These are phyloP conservation scores for Thelonectria blattea DNA, from an alignment of 2,329 filamentous ascomycete species.

Conservation along the genomic window DNA sequence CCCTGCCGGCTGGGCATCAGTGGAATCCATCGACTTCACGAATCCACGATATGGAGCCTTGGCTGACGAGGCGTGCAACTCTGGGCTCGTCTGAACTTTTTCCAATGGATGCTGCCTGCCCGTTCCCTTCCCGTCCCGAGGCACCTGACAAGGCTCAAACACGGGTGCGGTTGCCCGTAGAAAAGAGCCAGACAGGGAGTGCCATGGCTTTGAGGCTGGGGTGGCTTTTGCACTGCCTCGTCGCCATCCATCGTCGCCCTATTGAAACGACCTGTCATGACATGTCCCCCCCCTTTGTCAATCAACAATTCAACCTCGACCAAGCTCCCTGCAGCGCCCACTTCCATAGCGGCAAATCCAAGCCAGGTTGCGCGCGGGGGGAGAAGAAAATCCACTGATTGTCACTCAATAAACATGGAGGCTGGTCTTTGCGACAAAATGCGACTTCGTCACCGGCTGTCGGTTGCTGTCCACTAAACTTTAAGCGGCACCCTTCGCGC, in stretches of 20 bases:
- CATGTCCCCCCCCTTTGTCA: not conserved
- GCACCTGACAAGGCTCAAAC: not conserved
- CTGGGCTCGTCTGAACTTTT: not conserved
- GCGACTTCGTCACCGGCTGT: constrained; percentile 12
- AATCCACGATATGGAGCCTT: too few relatives aligned
- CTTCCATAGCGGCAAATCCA: not conserved
- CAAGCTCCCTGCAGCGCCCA: not conserved
- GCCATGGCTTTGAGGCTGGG: constrained; percentile 3
- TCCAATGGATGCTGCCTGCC: not conserved
- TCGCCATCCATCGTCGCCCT: not conserved
- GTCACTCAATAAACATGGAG: not conserved
- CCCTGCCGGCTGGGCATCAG: not conserved
- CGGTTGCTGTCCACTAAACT: constrained; percentile 25
- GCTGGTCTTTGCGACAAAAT: not conserved
- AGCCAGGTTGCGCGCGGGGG: not conserved
- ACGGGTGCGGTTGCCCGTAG: not conserved
- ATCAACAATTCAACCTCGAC: too few relatives aligned
- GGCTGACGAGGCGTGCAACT: too few relatives aligned
- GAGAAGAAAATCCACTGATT: not conserved
- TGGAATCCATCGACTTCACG: not conserved
- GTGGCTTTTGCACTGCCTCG: constrained; percentile 10
- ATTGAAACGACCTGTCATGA: not conserved
- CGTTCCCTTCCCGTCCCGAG: not conserved
- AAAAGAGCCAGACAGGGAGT: not conserved
- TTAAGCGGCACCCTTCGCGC: constrained; percentile 12